Conservation (phyloP, 306 rosid genomes). For the Fragaria vesca region DNA sequence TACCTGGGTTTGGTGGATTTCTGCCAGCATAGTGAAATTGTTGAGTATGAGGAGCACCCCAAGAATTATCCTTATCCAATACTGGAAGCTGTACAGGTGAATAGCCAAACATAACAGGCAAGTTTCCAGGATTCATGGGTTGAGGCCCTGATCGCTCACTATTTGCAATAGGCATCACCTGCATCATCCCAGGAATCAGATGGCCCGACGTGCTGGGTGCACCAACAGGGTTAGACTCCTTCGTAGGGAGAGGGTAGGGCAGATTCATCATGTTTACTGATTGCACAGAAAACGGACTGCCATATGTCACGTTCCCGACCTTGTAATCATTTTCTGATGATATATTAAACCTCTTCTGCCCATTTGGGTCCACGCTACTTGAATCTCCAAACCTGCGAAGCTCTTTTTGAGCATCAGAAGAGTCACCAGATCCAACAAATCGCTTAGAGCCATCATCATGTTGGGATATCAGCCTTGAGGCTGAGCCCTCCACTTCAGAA, state of each 20-base stretch:
- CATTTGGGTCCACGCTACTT: conserved; percentile 45
- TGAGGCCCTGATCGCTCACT: conserved; percentile 60
- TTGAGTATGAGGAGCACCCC: conserved; percentile 81
- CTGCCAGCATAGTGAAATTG: conserved; percentile 64
- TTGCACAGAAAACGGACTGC: conserved; percentile 56
- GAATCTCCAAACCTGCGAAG: conserved; percentile 44
- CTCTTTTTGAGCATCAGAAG: conserved; percentile 66
- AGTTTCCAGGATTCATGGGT: conserved; percentile 49
- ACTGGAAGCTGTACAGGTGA: conserved; percentile 76
- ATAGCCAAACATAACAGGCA: conserved; percentile 78
- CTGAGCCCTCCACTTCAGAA: conserved; percentile 82
- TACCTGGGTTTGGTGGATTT: conserved; percentile 75
- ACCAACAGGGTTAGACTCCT: conserved; percentile 55
- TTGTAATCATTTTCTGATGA: conserved; percentile 66
- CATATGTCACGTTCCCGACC: conserved; percentile 49
- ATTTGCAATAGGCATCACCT: conserved; percentile 49
- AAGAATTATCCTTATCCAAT: conserved; percentile 74
- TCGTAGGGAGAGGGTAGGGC: conserved; percentile 51
- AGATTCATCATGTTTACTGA: conserved; percentile 58
- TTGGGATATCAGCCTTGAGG: conserved; percentile 58
- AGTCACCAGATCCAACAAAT: conserved; percentile 47
- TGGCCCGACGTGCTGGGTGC: conserved; percentile 43
- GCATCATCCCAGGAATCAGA: conserved; percentile 64
- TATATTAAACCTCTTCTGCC: conserved; percentile 61
- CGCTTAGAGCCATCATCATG: conserved; percentile 61